A percentile compares a stretch with the other conserved stretches of the same genome.
phyloP scores from a whole-genome alignment of 1,139 yeast species.

The Blastobotrys persicus region DNA sequence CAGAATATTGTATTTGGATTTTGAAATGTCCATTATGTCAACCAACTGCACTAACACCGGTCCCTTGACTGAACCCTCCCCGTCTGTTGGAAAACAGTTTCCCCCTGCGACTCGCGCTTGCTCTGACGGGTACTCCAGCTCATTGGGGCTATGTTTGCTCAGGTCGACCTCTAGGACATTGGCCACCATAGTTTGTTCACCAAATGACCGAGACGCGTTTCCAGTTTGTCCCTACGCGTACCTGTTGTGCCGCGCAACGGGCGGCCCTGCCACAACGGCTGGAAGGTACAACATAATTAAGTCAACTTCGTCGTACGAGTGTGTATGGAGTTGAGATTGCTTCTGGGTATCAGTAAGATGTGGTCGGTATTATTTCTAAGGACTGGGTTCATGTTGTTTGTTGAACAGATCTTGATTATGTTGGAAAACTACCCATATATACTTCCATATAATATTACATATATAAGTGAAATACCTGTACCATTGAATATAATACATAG shows the following conservation, averaged over 20 bases:
- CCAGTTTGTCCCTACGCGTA: neutral
- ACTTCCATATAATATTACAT: too few relatives aligned
- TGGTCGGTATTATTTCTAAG: too few relatives aligned
- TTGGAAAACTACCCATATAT: too few relatives aligned
- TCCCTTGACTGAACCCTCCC: constrained; percentile 10
- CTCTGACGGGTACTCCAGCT: neutral
- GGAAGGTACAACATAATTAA: too few relatives aligned
- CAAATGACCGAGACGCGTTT: neutral
- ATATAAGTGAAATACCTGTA: too few relatives aligned
- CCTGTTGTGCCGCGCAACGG: neutral
- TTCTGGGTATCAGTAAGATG: too few relatives aligned
- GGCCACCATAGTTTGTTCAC: neutral
- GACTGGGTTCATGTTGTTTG: too few relatives aligned
- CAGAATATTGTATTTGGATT: constrained; percentile 25
- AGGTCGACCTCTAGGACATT: constrained; percentile 4
- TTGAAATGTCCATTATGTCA: constrained; percentile 26
- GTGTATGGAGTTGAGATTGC: too few relatives aligned
- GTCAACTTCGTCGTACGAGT: too few relatives aligned
- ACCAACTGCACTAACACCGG: constrained; percentile 27
- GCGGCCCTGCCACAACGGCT: too few relatives aligned
- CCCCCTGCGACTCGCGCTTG: neutral
- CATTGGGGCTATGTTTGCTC: neutral
- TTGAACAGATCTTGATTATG: too few relatives aligned
- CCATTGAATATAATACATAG: too few relatives aligned
- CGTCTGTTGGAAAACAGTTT: neutral